Percentiles rank a stretch among this genome's conserved stretches.
These are phyloP conservation scores for Mucor plumbeus DNA, from an alignment of 371 early-diverging fungal genomes.

Conservation along the genomic window DNA sequence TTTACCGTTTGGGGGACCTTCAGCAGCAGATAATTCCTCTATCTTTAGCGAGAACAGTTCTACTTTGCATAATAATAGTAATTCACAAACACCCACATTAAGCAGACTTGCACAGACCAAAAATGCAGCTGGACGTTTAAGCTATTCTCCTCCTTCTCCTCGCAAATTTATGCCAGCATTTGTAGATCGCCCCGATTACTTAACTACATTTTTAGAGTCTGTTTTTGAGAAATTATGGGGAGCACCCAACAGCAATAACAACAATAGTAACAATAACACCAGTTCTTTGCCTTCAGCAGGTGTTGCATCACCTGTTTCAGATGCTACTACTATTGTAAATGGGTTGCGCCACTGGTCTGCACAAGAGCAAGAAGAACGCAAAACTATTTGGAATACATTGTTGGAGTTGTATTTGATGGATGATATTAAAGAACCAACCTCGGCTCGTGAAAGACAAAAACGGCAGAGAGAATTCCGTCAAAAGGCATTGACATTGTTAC, in stretches of 20 bases:
- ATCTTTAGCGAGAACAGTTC: constrained; percentile 23
- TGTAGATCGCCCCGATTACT: constrained; percentile 74
- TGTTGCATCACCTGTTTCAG: not conserved
- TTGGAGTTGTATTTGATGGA: constrained; percentile 82
- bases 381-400: constrained; percentile 86
- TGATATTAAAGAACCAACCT: constrained; percentile 9
- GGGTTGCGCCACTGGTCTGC: constrained; percentile 18
- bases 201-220: constrained; percentile 76
- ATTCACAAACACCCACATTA: constrained; percentile 5
- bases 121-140: constrained; percentile 12
- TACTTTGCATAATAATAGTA: constrained; percentile 8
- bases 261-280: constrained; percentile 17
- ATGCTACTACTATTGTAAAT: not conserved
- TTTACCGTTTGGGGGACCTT: constrained; percentile 43
- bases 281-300: not conserved
- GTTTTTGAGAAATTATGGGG: constrained; percentile 67
- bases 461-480: constrained; percentile 37
- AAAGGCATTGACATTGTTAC: constrained; percentile 49
- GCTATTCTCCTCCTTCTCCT: constrained; percentile 60
- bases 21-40: constrained; percentile 18
- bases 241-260: not conserved
- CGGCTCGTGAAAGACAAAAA: constrained; percentile 33
- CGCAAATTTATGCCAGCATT: constrained; percentile 74
- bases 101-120: constrained; percentile 18
- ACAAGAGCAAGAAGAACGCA: constrained; percentile 63